Evolutionary conservation across 768 basidiomycete species (phyloP), one percentile per base, ranked within the genome.

Genomic region (Agrocybe chaxingu): DNA sequence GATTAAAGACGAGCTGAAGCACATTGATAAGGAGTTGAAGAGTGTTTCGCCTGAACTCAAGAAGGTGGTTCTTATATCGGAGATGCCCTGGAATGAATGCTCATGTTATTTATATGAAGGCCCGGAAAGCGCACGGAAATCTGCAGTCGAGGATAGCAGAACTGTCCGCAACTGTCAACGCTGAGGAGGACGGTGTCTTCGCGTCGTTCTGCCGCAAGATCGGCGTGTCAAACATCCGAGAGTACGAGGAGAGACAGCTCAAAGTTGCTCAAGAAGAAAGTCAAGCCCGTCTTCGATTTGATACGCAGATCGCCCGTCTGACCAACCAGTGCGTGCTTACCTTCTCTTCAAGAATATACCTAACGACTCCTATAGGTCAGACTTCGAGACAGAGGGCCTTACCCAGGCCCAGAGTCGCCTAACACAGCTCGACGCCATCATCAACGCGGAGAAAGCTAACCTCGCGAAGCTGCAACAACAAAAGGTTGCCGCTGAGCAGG

Each of bases 171-270:
- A 74, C 76, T 3, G 75, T 98, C 59, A 78, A 93, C 56, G 74
- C 71, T 6, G 92, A 89, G 0, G 97, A 98, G 62, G 90, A 92
- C 60, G 72, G 72, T 2, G 70, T 95, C 9, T 98, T 95, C 62
- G 71, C 67, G 1, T 66, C 70, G 3, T 98, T 99, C 70, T 98
- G 95, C 63, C 64, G 68, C 34, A 79, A 82, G 57, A 93, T 98
- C 56, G 79, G 82, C 8, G 86, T 97, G 6, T 65, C 70, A 11
- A 85, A 85, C 67, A 92, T 99, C 55, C 82, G 95, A 24, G 92
- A 95, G 58, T 99, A 95, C 63, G 96, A 98, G 67, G 89, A 92
- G 62, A 82, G 88, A 16, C 92, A 96, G 61, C 73, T 98, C 30
- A 89, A 87, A 65, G 80, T 90, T 18, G 92, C 90, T 0, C 87